Conservation (phyloP, 208 protist species). For the Entamoeba nuttalli region DNA sequence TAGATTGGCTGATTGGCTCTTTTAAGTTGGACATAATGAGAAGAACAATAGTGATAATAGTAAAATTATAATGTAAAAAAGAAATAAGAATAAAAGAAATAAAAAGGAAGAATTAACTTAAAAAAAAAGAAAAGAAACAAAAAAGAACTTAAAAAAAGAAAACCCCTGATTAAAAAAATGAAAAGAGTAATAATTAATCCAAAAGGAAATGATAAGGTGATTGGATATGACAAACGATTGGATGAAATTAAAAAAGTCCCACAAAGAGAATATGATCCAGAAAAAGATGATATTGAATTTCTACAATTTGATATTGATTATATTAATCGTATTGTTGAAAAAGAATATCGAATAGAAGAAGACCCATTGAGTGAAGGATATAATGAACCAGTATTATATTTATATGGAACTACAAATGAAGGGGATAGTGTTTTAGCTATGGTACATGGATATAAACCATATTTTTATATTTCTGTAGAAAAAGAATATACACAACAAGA, state of each 20-base stretch:
- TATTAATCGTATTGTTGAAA: neutral
- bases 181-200: too few species aligned
- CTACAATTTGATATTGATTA: neutral
- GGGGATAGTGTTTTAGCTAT: neutral
- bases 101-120: too few species aligned
- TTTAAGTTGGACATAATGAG: too few species aligned
- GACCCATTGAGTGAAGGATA: neutral
- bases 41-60: too few species aligned
- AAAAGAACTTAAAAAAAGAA: too few species aligned
- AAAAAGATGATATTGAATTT: neutral
- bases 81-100: too few species aligned
- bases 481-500: neutral
- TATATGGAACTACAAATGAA: neutral
- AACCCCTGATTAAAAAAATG: too few species aligned
- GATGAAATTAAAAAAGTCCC: neutral
- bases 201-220: too few species aligned
- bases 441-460: neutral
- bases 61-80: too few species aligned
- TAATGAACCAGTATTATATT: neutral
- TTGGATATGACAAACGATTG: neutral
- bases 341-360: neutral
- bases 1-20: too few species aligned
- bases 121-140: too few species aligned
- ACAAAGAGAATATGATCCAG: neutral
- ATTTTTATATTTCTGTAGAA: neutral